Base-by-base conservation (phyloP, 2,329 filamentous ascomycete species). In the Phaeosphaeriaceae sp. region DNA sequence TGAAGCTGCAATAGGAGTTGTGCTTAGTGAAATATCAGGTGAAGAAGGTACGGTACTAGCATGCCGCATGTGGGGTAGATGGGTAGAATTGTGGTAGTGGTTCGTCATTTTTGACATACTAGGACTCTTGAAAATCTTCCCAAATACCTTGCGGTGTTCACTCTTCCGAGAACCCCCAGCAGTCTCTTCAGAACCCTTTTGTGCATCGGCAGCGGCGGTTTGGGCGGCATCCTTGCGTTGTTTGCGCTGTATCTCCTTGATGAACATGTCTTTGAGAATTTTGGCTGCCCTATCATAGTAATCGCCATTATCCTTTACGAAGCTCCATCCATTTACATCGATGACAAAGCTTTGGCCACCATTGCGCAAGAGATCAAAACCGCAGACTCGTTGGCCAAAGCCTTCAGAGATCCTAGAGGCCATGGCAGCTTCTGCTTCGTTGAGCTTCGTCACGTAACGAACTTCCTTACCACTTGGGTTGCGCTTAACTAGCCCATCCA, bases 301-400 rank as follows among this genome's bases (percentile, higher is more conserved):
- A 52, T 96, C 92, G 55, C 97, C 93, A 65, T 99, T 99, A 72
- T 99, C 95, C 73, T 99, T 99, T 72, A 99, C 94, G 66, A 99
- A 99, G 69, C 93, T 97, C 95, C 95, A 99, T 11, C 94, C 94
- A 72, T 99, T 99, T 63, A 99, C 94, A 66, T 99, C 94, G 60
- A 99, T 99, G 40, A 99, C 94, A 74, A 91, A 99, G 71, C 93
- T 97, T 72, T 90, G 90, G 13, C 92, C 90, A 41, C 86, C 87
- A 11, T 92, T 91, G 21, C 95, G 87, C 48, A 99, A 80, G 52
- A 99, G 81, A 71, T 99, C 94, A 66, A 99, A 99, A 0, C 94
- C 94, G 69, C 94, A 99, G 2, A 99, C 92, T 46, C 91, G 83
- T 73, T 99, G 94, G 0, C 93, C 94, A 73, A 99, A 99, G 0